Conservation (phyloP, 169 alveolate genomes). For the Cyclospora cayetanensis region DNA sequence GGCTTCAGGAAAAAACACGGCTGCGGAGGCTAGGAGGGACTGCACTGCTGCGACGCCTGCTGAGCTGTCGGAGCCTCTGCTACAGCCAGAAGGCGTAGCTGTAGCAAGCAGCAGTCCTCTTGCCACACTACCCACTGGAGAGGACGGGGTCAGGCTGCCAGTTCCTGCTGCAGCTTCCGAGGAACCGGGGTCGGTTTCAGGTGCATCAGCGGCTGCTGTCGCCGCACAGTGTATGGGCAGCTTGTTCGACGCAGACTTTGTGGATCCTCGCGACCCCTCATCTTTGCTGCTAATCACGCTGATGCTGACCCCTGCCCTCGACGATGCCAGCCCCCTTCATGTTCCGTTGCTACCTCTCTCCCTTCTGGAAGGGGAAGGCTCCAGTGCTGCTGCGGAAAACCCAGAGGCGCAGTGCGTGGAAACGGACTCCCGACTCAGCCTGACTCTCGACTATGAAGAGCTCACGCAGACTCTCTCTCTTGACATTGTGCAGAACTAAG, state of each 20-base stretch:
- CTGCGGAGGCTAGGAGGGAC: neutral
- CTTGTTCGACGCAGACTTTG: slow-evolving; percentile 38
- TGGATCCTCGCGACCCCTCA: slow-evolving; percentile 51
- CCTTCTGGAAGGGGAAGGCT: neutral
- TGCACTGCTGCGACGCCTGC: neutral
- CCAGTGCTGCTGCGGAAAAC: neutral
- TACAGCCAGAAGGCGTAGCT: neutral
- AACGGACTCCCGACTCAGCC: slow-evolving; percentile 33
- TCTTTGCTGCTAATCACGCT: slow-evolving; percentile 47
- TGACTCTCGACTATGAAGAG: slow-evolving; percentile 42
- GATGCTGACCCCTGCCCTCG: slow-evolving; percentile 38
- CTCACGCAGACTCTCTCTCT: slow-evolving; percentile 28
- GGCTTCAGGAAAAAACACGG: neutral
- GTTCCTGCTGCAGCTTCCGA: slow-evolving; percentile 10
- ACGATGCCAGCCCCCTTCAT: slow-evolving; percentile 46
- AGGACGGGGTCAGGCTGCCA: neutral
- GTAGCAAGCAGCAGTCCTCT: slow-evolving; percentile 1
- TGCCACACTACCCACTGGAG: neutral
- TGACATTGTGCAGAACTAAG: slow-evolving; percentile 21
- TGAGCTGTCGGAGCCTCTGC: slow-evolving; percentile 16
- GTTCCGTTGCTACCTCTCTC: slow-evolving; percentile 54
- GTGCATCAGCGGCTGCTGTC: slow-evolving; percentile 52
- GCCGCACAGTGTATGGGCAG: slow-evolving; percentile 44
- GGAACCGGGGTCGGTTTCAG: slow-evolving; percentile 30
- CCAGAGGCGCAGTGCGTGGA: neutral